Evolutionary conservation across 2,329 filamentous ascomycete genomes (phyloP).

Genomic region (Penicillium sp.): DNA sequence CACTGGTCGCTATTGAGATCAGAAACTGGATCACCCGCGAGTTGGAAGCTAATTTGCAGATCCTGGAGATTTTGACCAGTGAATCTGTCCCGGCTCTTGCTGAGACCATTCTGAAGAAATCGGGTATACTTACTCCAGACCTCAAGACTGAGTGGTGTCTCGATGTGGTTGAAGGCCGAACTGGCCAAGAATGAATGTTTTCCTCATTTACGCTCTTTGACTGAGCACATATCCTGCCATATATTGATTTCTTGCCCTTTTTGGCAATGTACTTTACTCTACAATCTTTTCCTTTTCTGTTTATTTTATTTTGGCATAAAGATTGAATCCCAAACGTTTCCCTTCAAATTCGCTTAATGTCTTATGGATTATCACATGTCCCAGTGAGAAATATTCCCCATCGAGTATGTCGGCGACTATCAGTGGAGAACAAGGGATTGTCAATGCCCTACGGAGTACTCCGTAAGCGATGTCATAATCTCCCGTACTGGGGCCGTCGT

Average conservation of each 20-base stretch:
- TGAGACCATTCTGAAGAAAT: constrained; percentile 21
- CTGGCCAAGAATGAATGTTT: background rate
- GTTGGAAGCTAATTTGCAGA: constrained; percentile 20
- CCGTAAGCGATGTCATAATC: background rate
- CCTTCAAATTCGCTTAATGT: background rate
- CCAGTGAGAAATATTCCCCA: background rate
- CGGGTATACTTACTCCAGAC: constrained; percentile 14
- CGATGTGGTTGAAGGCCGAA: constrained; percentile 5
- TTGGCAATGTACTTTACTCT: background rate
- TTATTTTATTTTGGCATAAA: background rate
- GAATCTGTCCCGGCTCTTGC: constrained; percentile 21
- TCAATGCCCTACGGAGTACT: background rate
- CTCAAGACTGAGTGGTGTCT: constrained; percentile 18
- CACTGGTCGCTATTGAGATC: constrained; percentile 31
- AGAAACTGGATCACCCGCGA: constrained; percentile 27
- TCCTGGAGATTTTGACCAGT: constrained; percentile 27
- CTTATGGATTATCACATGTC: background rate
- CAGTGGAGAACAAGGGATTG: background rate
- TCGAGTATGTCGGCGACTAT: background rate
- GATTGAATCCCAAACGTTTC: background rate
- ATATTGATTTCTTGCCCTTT: background rate
- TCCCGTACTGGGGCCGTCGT: background rate
- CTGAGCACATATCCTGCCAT: background rate
- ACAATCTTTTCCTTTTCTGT: background rate
- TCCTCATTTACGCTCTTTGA: background rate